A percentile compares a stretch with the other conserved stretches of the same genome.
phyloP scores from a whole-genome alignment of 441 rosid genomes.

The Arabidopsis lyrata region DNA sequence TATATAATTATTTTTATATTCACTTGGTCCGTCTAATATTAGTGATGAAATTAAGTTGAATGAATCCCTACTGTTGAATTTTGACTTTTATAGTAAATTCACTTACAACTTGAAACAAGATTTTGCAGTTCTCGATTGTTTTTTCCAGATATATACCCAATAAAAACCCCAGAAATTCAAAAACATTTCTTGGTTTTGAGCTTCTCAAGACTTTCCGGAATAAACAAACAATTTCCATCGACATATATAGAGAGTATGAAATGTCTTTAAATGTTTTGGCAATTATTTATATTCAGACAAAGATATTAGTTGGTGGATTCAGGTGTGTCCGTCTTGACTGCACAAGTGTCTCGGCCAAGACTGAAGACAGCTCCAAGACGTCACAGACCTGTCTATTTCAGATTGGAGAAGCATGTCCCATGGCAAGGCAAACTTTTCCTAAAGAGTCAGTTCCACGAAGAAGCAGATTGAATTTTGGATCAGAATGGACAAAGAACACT shows the following conservation, averaged over 20 bases:
- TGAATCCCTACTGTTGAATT: not conserved
- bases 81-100: not conserved
- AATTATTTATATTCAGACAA: not conserved
- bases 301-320: not conserved
- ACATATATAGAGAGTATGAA: too few species aligned
- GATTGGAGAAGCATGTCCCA: constrained; percentile 1
- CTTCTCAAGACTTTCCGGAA: not conserved
- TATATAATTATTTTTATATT: not conserved
- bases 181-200: too few species aligned
- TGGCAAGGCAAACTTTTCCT: constrained; percentile 6
- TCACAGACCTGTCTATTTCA: too few species aligned
- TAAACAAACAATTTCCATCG: not conserved
- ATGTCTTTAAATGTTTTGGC: not conserved
- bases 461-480: not conserved
- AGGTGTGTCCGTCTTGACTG: constrained; percentile 24
- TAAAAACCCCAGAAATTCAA: too few species aligned
- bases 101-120: not conserved
- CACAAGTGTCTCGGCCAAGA: constrained; percentile 3
- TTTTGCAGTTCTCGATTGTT: too few species aligned
- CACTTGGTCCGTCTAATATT: not conserved
- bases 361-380: not conserved
- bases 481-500: not conserved
- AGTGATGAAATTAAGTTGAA: not conserved
- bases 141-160: not conserved
- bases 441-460: not conserved